Evolutionary conservation across 805 yeast genomes (phyloP), one percentile per base, ranked within the genome.

Genomic region (Jamesozyma jinghongensis): DNA sequence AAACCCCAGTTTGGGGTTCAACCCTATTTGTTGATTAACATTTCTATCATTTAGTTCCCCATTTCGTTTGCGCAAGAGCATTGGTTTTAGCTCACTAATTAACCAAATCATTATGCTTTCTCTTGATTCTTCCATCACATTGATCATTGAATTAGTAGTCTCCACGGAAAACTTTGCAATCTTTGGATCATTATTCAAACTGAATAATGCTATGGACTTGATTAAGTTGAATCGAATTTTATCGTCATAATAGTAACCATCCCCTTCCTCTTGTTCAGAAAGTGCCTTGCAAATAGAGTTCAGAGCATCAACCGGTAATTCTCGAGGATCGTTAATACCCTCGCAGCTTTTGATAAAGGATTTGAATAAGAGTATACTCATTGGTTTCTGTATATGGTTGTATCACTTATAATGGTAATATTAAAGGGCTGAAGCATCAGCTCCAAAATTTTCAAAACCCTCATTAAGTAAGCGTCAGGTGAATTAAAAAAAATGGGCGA

Each of bases 1-100:
- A 14, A 48, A 41, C 1, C 52, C 52, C 16, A 50, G 20, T 12
- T 38, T 32, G 10, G 54, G 54, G 5, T 44, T 46, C 14, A 50
- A 34, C 0, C 52, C 54, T 8, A 16, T 31, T 16, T 35, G 40
- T 5, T 38, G 20, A 4, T n/a, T 19, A 14, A 6, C 18, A 16
- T 19, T 18, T 16, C 27, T 29, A 6, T 28, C 16, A 16, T 19
- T 7, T n/a, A 22, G 34, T 14, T 37, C 35, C 4, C 37, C 35
- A 6, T 32, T 37, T 12, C 43, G 43, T 13, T 32, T 26, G 17
- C 32, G 20, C 11, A 46, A 33, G 2, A 51, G 41, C 12, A 39
- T 40, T 12, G 53, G 53, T 22, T 41, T 42, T 28, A 51, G 31
- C 8, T 32, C 34, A 1, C 26, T 40, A 28, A 48, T 44, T 7